Base-by-base conservation (phyloP, 2,329 filamentous ascomycete genomes). In the Aphanocladium album region DNA sequence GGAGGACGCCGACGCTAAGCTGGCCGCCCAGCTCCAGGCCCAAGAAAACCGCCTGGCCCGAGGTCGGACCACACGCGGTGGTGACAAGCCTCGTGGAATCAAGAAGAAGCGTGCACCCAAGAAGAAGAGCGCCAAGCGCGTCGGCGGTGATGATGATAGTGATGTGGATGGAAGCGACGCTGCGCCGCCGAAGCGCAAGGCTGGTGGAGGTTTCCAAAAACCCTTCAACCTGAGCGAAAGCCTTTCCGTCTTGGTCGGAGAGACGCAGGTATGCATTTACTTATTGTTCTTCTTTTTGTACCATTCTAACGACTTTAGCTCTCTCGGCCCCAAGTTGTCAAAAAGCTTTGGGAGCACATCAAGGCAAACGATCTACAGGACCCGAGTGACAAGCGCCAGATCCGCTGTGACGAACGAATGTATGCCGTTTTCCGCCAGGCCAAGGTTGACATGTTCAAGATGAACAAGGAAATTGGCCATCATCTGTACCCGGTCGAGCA, bases 381-480 rank as follows among this genome's bases (percentile, higher is more conserved):
- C 67, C 93, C 93, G 0, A 85, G 74, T 65, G 93, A 99, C 77
- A 93, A 93, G 74, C 89, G 95, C 23, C 91, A 96, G 67, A 99
- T 99, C 64, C 80, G 86, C 30, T 99, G 95, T 76, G 95, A 99
- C 74, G 91, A 96, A 25, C 87, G 86, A 67, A 89, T 99, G 89
- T 87, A 90, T 63, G 89, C 89, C 7, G 89, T 99, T 8, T 99
- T 99, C 79, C 96, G 96, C 74, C 84, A 89, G 70, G 86, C 92
- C 69, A 90, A 85, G 69, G 89, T 99, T 54, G 91, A 98, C 76
- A 99, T 99, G 95, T 99, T 99, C 75, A 93, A 91, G 67, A 98
- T 99, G 93, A 98, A 96, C 80, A 97, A 97, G 80, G 85, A 96
- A 17, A 85, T 98, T 12, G 91, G 90, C 64, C 88, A 89, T 72